phyloP scores from a whole-genome alignment of 2,329 filamentous ascomycete genomes.

The Verticillium tricorpus region DNA sequence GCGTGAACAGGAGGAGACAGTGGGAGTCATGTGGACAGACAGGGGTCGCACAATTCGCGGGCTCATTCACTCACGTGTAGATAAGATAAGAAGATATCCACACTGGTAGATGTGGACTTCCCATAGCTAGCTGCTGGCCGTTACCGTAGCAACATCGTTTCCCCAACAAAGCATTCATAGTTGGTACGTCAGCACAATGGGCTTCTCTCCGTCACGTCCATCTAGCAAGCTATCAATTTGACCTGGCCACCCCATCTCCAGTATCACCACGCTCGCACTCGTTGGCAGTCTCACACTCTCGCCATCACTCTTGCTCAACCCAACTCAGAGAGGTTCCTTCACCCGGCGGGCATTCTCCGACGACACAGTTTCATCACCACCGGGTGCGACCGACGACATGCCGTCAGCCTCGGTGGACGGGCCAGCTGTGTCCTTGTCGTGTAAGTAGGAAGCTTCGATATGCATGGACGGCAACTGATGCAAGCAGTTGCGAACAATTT shows the following conservation, averaged over 20 bases:
- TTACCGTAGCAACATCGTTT: not conserved
- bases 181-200: not conserved
- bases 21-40: too few relatives aligned
- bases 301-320: not conserved
- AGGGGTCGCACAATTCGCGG: too few relatives aligned
- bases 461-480: not conserved
- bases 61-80: not conserved
- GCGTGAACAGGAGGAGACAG: too few relatives aligned
- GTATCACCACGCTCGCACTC: not conserved
- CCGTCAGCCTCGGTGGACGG: conserved; percentile 56
- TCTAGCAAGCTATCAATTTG: not conserved
- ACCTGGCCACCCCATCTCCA: not conserved
- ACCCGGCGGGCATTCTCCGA: not conserved
- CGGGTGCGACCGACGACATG: conserved; percentile 37
- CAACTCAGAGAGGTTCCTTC: not conserved
- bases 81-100: not conserved
- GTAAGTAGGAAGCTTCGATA: conserved; percentile 33
- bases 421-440: conserved; percentile 64
- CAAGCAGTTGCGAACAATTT: conserved; percentile 92
- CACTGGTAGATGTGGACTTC: not conserved
- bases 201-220: not conserved
- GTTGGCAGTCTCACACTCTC: not conserved
- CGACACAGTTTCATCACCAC: not conserved
- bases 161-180: not conserved
- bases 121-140: not conserved